phyloP scores from a whole-genome alignment of 1,139 yeast genomes.

The Diutina catenulata region DNA sequence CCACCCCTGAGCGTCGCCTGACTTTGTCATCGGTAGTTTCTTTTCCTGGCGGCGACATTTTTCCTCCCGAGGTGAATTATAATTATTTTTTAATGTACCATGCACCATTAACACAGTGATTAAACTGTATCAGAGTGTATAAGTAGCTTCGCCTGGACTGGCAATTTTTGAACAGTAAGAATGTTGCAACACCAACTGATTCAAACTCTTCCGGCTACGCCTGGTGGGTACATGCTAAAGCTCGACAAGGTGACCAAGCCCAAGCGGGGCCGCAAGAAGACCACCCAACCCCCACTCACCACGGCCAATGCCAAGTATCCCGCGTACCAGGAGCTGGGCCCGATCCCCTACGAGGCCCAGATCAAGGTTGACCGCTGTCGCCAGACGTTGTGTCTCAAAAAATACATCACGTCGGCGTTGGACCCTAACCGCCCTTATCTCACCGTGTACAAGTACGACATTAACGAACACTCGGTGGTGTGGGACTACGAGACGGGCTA shows the following conservation, averaged over 20 bases:
- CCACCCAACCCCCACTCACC: background rate
- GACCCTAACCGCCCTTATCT: constrained; percentile 45
- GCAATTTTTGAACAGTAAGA: no score
- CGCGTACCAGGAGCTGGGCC: background rate
- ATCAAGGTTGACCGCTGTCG: constrained; percentile 10
- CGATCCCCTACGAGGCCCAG: background rate
- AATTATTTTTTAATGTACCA: no score
- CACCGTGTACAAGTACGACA: constrained; percentile 61
- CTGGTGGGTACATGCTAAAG: background rate
- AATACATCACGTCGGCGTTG: constrained; percentile 64
- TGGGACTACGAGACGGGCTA: constrained; percentile 88
- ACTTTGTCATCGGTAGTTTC: no score
- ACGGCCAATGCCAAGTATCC: background rate
- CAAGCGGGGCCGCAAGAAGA: constrained; percentile 4
- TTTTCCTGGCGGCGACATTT: no score
- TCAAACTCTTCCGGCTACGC: no score
- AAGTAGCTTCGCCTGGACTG: no score
- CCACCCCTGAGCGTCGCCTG: no score
- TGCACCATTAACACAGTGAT: no score
- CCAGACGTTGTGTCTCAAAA: constrained; percentile 40
- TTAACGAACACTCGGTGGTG: constrained; percentile 59
- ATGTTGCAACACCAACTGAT: no score
- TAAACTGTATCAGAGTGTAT: no score
- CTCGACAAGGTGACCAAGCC: background rate
- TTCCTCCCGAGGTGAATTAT: no score